Evolutionary conservation across 2,329 filamentous ascomycete genomes (phyloP).

Genomic region (Pleoardoris graminearum): DNA sequence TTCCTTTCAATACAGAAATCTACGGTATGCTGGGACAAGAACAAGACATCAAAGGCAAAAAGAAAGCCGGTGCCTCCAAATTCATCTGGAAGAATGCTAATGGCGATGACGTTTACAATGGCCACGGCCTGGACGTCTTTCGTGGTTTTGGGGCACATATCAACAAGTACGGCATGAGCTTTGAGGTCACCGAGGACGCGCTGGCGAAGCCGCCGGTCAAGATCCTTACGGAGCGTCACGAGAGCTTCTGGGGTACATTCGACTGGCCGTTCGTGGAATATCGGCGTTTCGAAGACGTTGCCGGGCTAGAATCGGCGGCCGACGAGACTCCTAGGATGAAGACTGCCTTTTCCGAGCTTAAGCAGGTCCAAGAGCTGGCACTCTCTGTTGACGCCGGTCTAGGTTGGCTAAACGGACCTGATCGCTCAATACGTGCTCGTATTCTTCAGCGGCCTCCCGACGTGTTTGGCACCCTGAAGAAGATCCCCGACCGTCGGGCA

Average conservation of each 20-base stretch:
- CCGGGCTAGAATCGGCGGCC: conserved; percentile 64
- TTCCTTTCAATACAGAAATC: conserved; percentile 67
- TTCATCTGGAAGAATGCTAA: conserved; percentile 50
- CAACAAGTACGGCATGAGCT: conserved; percentile 66
- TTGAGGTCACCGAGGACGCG: conserved; percentile 64
- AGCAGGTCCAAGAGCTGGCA: conserved; percentile 63
- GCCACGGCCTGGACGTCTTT: conserved; percentile 65
- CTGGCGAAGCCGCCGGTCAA: conserved; percentile 60
- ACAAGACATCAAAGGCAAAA: conserved; percentile 43
- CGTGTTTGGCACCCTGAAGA: conserved; percentile 53
- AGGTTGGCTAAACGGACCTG: conserved; percentile 67
- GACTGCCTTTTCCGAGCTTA: conserved; percentile 61
- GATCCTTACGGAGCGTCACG: conserved; percentile 56
- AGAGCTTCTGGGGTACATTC: conserved; percentile 67
- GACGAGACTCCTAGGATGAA: conserved; percentile 67
- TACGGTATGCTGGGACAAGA: conserved; percentile 57
- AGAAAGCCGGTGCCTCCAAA: conserved; percentile 30
- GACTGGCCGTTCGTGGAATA: conserved; percentile 66
- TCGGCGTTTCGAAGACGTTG: conserved; percentile 61
- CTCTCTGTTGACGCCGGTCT: conserved; percentile 69
- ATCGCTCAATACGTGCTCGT: conserved; percentile 55
- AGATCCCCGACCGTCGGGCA: conserved; percentile 44
- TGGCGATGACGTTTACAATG: conserved; percentile 53
- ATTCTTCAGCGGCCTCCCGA: conserved; percentile 49
- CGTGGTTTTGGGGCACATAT: conserved; percentile 64